phyloP scores from a whole-genome alignment of 169 alveolate genomes.

The Perkinsus marinus region DNA sequence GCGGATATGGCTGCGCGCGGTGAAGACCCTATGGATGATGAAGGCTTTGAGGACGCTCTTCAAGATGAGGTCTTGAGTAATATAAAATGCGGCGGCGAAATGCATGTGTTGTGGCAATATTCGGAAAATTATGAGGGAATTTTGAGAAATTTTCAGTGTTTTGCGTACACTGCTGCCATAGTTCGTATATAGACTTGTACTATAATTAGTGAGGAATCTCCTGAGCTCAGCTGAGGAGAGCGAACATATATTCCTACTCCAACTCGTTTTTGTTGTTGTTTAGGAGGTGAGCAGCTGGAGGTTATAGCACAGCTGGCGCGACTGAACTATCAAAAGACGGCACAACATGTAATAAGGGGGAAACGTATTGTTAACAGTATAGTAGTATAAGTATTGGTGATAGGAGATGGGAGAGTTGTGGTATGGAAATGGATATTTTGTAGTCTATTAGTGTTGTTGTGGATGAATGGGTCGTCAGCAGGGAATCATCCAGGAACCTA shows the following conservation, averaged over 20 bases:
- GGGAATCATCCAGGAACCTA: too few relatives aligned
- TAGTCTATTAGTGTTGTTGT: too few relatives aligned
- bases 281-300: conserved; percentile 43
- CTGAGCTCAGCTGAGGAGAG: too few relatives aligned
- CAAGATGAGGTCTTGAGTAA: not conserved
- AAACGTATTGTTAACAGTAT: not conserved
- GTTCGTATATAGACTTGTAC: too few relatives aligned
- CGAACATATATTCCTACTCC: too few relatives aligned
- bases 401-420: not conserved
- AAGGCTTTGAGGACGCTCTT: not conserved
- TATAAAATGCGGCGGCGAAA: not conserved
- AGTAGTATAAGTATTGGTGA: not conserved
- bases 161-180: too few relatives aligned
- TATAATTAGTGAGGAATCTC: not conserved
- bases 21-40: conserved; percentile 35
- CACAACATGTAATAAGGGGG: not conserved
- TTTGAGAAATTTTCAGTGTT: too few relatives aligned
- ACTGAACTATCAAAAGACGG: conserved; percentile 32
- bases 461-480: too few relatives aligned
- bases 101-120: not conserved
- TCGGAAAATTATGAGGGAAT: too few relatives aligned
- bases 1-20: conserved; percentile 17
- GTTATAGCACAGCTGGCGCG: conserved; percentile 39
- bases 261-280: conserved; percentile 27
- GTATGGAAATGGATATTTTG: not conserved